Percentiles rank a stretch among this genome's conserved stretches.
phyloP scores from a whole-genome alignment of 2,329 filamentous ascomycete species.

The Trichoderma brevicompactum region DNA sequence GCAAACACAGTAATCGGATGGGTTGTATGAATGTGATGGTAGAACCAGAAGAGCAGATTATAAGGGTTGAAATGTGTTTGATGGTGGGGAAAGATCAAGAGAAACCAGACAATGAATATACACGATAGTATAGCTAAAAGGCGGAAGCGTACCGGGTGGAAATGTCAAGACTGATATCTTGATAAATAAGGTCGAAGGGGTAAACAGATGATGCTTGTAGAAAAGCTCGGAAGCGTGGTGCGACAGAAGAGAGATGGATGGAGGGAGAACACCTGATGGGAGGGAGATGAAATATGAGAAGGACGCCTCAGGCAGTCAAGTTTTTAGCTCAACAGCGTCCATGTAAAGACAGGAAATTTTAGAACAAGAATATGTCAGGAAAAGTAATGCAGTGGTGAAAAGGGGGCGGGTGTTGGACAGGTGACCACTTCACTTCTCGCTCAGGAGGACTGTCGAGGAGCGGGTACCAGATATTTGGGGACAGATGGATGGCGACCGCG shows the following conservation, averaged over 20 bases:
- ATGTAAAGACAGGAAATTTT: neutral
- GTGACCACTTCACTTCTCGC: neutral
- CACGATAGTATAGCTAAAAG: neutral
- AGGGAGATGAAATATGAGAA: neutral
- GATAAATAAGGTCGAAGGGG: neutral
- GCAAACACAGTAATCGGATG: neutral
- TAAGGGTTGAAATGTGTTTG: neutral
- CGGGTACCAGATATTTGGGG: too few species aligned
- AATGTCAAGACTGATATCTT: neutral
- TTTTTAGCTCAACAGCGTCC: neutral
- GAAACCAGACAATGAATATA: neutral
- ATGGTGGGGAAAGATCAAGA: neutral
- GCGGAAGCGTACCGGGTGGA: neutral
- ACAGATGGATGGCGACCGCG: neutral
- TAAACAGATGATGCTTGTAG: neutral
- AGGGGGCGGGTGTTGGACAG: conserved; percentile 8
- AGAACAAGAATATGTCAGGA: too few species aligned
- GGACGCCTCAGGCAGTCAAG: neutral
- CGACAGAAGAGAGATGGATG: neutral
- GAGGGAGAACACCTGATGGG: too few species aligned
- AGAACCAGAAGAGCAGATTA: too few species aligned
- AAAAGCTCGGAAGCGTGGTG: neutral
- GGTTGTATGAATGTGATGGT: neutral
- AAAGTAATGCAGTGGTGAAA: neutral
- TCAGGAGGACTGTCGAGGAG: neutral